phyloP scores from a whole-genome alignment of 306 rosid genomes.

The Potentilla sterilis region DNA sequence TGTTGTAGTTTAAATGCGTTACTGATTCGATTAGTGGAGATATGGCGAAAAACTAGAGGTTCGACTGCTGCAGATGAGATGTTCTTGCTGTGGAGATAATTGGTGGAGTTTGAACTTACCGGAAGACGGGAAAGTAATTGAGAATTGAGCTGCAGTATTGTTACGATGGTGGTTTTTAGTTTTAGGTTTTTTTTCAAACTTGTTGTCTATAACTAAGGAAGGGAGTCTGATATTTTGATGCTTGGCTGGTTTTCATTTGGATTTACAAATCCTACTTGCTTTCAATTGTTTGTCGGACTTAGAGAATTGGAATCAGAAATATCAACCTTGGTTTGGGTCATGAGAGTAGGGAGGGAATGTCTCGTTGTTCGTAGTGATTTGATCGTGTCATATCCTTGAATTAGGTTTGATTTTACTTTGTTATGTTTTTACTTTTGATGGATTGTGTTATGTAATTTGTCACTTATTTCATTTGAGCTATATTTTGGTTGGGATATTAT shows the following conservation, averaged over 20 bases:
- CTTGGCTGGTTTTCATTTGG: background rate
- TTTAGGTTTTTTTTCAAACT: background rate
- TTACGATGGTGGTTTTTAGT: background rate
- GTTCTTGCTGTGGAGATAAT: background rate
- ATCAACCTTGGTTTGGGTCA: background rate
- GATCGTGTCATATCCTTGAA: background rate
- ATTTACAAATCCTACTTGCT: background rate
- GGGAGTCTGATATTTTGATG: background rate
- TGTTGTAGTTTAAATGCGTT: background rate
- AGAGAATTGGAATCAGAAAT: background rate
- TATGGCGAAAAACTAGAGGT: background rate
- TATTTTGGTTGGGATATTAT: too few species aligned
- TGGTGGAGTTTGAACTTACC: background rate
- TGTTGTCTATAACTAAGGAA: background rate
- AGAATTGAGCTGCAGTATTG: background rate
- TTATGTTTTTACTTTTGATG: too few species aligned
- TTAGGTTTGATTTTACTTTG: too few species aligned
- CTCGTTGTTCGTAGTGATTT: background rate
- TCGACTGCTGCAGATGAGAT: background rate
- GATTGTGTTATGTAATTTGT: too few species aligned
- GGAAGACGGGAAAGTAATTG: background rate
- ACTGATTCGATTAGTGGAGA: background rate
- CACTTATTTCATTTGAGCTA: too few species aligned
- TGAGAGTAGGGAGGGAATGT: background rate
- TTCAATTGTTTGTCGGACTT: background rate